These are phyloP conservation scores for Termitomyces sp. DNA, from an alignment of 768 basidiomycete species.

Conservation along the genomic window DNA sequence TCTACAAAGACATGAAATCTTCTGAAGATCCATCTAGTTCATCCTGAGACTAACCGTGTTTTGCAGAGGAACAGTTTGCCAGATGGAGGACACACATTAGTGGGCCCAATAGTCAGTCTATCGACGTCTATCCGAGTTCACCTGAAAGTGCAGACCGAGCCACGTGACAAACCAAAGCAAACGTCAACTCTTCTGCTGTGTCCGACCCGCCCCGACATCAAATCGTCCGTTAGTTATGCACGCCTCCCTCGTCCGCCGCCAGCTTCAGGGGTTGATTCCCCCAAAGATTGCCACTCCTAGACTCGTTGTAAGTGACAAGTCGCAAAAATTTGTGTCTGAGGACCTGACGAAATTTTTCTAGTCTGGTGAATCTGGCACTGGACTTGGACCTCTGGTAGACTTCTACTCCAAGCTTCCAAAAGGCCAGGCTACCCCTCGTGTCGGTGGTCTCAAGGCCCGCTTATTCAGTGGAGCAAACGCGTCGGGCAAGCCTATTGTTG, in stretches of 20 bases:
- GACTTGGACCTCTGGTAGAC: constrained; percentile 81
- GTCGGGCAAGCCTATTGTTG: constrained; percentile 62
- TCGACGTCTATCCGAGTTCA: too few relatives aligned
- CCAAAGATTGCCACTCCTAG: constrained; percentile 94
- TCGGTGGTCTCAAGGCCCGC: constrained; percentile 69
- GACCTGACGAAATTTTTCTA: constrained; percentile 24
- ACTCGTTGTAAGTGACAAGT: constrained; percentile 60
- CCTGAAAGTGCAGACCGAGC: not conserved
- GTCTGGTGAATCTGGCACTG: constrained; percentile 78
- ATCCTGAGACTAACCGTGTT: not conserved
- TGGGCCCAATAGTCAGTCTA: not conserved
- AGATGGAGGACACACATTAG: not conserved
- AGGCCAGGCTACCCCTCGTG: constrained; percentile 61
- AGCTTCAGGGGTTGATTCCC: constrained; percentile 81
- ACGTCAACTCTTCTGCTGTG: not conserved
- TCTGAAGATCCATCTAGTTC: not conserved
- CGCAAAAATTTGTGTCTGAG: not conserved
- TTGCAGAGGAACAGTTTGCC: not conserved
- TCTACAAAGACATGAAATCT: not conserved
- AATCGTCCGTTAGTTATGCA: constrained; percentile 52
- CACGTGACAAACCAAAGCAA: constrained; percentile 9
- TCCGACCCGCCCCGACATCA: constrained; percentile 20
- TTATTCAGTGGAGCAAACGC: constrained; percentile 88
- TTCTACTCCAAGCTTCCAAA: constrained; percentile 98
- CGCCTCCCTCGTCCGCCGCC: constrained; percentile 78